A percentile compares a stretch with the other conserved stretches of the same genome.
These are phyloP conservation scores for Nemania serpens DNA, from an alignment of 2,329 filamentous ascomycete species.

Conservation along the genomic window DNA sequence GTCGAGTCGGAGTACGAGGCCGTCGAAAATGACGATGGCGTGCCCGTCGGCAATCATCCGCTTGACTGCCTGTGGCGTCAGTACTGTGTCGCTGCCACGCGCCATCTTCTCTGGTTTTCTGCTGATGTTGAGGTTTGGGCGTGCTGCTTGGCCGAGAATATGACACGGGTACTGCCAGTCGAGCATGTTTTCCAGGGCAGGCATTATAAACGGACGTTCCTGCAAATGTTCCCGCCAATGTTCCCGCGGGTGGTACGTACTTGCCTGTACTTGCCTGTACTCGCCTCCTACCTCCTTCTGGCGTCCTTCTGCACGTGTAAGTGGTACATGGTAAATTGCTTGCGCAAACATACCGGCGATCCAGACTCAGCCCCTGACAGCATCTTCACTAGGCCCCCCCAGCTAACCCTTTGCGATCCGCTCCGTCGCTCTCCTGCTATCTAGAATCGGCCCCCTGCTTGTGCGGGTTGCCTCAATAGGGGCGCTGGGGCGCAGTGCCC, in stretches of 20 bases:
- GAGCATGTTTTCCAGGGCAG: not conserved
- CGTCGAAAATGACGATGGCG: slow-evolving; percentile 61
- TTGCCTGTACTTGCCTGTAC: too few species aligned
- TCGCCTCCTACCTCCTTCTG: too few species aligned
- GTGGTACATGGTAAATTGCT: not conserved
- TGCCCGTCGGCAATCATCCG: slow-evolving; percentile 59
- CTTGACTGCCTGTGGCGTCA: slow-evolving; percentile 54
- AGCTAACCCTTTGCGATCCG: not conserved
- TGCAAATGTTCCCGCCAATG: not conserved
- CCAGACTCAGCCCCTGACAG: too few species aligned
- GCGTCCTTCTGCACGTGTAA: too few species aligned
- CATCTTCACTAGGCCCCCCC: not conserved
- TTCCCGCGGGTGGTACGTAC: not conserved
- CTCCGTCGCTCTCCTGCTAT: not conserved
- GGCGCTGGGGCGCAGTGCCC: not conserved
- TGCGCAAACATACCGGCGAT: not conserved
- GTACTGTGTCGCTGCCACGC: slow-evolving; percentile 43
- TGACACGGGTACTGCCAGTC: not conserved
- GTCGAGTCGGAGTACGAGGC: slow-evolving; percentile 58
- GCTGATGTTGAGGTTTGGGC: not conserved
- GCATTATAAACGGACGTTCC: not conserved
- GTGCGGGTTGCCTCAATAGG: not conserved
- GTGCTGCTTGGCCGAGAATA: not conserved
- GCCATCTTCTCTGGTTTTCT: slow-evolving; percentile 26
- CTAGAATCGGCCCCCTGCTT: not conserved